Base-by-base conservation (phyloP, 225 moss, liverwort and hornwort species). In the Marchantia paleacea region DNA sequence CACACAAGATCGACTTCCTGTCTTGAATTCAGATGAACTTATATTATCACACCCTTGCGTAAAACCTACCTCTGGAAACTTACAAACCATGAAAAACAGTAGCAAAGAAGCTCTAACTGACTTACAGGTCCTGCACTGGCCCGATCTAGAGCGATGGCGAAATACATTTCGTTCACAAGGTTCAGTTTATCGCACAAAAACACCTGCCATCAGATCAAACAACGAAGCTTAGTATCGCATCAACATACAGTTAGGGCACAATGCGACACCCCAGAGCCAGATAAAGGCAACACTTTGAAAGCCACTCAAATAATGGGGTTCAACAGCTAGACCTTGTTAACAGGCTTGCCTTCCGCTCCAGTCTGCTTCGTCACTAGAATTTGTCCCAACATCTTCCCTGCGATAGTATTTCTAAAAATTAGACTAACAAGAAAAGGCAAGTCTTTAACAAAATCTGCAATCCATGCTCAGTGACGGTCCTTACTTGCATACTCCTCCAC, bases 151-250 rank as follows among this genome's bases (percentile, higher is more conserved):
- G 93, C 95, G 78, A 97, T 93, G 7, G 92, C 97, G 82, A 97
- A 97, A 73, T 97, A 97, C 97, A 95, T 97, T 81, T 97, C 95
- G 77, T 97, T 97, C 13, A 97, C 73, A 24, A 97, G 87, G 77
- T 89, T 69, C 80, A 97, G 83, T 76, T 92, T 95, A 77, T 95
- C 83, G 75, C 93, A 95, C 14, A 97, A 73, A 72, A 95, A 97
- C 61, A 97, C 80, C 90, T 97, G 88, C 82, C 86, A 29, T 57
- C 73, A 30, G 63, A 14, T 24, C 64, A 26, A 54, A 52, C 53
- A 14, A 14, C 28, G 15, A 54, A 19, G 19, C 4, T 57, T 0
- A 54, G 14, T 14, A 26, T 12, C 67, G 11, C 25, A 67, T 16
- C 14, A 67, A 16, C 20, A 49, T 28, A 58, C 6, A 47, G 39